Conservation (phyloP, 2,329 filamentous ascomycete species). For the Cadophora sp. region DNA sequence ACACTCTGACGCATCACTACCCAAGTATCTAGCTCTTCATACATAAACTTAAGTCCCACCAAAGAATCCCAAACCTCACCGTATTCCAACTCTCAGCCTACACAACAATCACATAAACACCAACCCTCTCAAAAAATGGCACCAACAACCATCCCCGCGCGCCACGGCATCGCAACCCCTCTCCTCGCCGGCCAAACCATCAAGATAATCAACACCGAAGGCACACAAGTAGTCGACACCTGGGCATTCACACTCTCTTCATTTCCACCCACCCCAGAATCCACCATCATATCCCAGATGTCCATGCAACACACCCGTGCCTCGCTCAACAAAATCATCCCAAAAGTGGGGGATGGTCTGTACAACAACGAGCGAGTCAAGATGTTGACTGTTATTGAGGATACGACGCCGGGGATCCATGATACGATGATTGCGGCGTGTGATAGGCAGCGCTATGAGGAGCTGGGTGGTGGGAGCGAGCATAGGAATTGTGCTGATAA, state of each 20-base stretch:
- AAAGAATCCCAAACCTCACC: not conserved
- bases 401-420: slow-evolving; percentile 35
- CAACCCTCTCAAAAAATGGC: slow-evolving; percentile 13
- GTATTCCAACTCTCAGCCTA: not conserved
- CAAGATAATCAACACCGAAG: slow-evolving; percentile 37
- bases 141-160: slow-evolving; percentile 32
- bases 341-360: slow-evolving; percentile 33
- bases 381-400: slow-evolving; percentile 34
- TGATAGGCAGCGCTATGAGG: slow-evolving; percentile 34
- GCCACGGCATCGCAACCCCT: slow-evolving; percentile 32
- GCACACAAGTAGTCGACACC: slow-evolving; percentile 39
- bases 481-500: slow-evolving; percentile 40
- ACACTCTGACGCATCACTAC: too few relatives aligned
- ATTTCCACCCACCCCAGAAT: slow-evolving; percentile 19
- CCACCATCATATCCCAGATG: slow-evolving; percentile 32
- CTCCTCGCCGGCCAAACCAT: slow-evolving; percentile 33
- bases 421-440: slow-evolving; percentile 40
- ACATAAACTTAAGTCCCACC: too few relatives aligned
- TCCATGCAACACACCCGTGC: slow-evolving; percentile 38
- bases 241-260: slow-evolving; percentile 36
- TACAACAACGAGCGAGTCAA: slow-evolving; percentile 34
- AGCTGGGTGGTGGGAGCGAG: slow-evolving; percentile 32
- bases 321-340: slow-evolving; percentile 32
- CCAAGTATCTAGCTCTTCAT: too few relatives aligned
- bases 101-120: too few relatives aligned